These are phyloP conservation scores for Boletus vinaceobasis DNA, from an alignment of 768 basidiomycete genomes.

Conservation along the genomic window DNA sequence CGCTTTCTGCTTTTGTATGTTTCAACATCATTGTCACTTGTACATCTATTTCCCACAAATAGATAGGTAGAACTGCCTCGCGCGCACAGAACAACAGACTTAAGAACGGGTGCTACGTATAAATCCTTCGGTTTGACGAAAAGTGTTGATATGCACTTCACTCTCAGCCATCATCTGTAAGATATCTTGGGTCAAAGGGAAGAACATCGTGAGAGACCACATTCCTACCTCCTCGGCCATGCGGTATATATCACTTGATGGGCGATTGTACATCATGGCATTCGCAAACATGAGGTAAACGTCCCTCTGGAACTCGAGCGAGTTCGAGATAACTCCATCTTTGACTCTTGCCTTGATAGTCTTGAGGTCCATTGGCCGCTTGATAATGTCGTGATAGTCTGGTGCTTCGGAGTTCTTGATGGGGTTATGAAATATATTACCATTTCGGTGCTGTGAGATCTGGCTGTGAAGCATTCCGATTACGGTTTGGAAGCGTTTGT, in stretches of 20 bases:
- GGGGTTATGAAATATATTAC: slow-evolving; percentile 87
- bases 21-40: neutral
- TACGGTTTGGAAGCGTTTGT: slow-evolving; percentile 77
- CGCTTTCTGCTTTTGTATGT: neutral
- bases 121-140: slow-evolving; percentile 75
- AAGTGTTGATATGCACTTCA: slow-evolving; percentile 61
- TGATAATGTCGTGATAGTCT: slow-evolving; percentile 89
- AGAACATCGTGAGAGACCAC: neutral
- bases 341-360: slow-evolving; percentile 85
- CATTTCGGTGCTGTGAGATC: slow-evolving; percentile 82
- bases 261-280: slow-evolving; percentile 94
- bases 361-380: slow-evolving; percentile 94
- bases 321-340: slow-evolving; percentile 76
- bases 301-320: slow-evolving; percentile 87
- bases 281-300: slow-evolving; percentile 94
- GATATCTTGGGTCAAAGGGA: neutral
- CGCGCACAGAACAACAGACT: neutral
- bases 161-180: slow-evolving; percentile 73
- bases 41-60: slow-evolving; percentile 1
- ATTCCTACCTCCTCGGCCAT: slow-evolving; percentile 87
- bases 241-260: slow-evolving; percentile 76
- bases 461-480: slow-evolving; percentile 78
- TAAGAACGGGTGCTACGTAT: slow-evolving; percentile 42
- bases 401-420: slow-evolving; percentile 87
- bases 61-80: neutral